A percentile compares a stretch with the other conserved stretches of the same genome.
These are phyloP conservation scores for Botryosphaeria dothidea DNA, from an alignment of 2,329 filamentous ascomycete genomes.

Conservation along the genomic window DNA sequence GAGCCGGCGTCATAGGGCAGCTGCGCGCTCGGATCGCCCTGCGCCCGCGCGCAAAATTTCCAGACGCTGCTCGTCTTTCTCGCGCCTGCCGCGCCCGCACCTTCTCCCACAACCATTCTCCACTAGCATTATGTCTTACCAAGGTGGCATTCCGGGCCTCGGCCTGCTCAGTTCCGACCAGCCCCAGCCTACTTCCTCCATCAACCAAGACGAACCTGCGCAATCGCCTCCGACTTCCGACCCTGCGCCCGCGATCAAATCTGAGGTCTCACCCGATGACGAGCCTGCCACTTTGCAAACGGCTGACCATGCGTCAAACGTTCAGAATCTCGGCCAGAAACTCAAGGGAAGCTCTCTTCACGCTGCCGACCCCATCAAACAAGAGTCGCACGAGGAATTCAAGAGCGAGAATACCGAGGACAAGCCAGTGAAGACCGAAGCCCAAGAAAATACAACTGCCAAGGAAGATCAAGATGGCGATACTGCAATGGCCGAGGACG, in stretches of 20 bases:
- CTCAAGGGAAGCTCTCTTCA: conserved; percentile 37
- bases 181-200: background rate
- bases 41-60: conserved; percentile 17
- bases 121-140: background rate
- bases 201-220: conserved; percentile 17
- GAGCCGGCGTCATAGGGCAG: conserved; percentile 9
- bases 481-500: background rate
- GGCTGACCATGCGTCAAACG: background rate
- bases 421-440: background rate
- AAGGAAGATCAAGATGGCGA: background rate
- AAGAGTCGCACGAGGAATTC: conserved; percentile 22
- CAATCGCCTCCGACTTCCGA: conserved; percentile 19
- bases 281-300: background rate
- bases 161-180: conserved; percentile 28
- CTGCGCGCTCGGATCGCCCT: background rate
- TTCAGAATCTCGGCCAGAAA: conserved; percentile 24
- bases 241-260: background rate
- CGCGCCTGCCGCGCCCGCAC: background rate
- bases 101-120: background rate
- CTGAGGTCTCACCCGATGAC: background rate
- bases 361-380: conserved; percentile 32
- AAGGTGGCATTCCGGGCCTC: conserved; percentile 34
- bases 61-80: conserved; percentile 4
- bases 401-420: background rate
- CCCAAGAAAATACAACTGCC: conserved; percentile 8